Conservation (phyloP, 2,329 filamentous ascomycete species). For the Hypoxylon sp. region DNA sequence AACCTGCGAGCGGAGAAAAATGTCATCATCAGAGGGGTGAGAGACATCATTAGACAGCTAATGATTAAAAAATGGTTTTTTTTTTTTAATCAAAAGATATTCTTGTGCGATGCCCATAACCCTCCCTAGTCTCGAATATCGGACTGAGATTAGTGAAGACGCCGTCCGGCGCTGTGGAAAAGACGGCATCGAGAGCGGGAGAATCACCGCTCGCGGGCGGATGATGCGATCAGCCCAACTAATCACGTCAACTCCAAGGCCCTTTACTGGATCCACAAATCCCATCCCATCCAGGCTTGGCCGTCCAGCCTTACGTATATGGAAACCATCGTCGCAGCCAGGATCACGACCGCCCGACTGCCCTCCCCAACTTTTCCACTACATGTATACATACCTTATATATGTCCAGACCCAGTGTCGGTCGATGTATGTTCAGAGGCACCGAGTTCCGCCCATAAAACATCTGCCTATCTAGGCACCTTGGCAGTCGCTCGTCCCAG, state of each 20-base stretch:
- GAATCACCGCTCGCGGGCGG: conserved; percentile 22
- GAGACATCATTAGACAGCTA: background rate
- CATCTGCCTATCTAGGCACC: too few species aligned
- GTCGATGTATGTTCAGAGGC: conserved; percentile 14
- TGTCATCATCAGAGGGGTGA: background rate
- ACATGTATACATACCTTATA: conserved; percentile 25
- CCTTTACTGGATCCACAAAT: conserved; percentile 41
- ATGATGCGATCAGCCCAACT: conserved; percentile 44
- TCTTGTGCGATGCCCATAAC: conserved; percentile 1
- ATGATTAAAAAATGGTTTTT: conserved; percentile 2
- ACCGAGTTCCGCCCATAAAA: background rate
- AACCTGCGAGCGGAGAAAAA: background rate
- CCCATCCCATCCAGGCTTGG: conserved; percentile 26
- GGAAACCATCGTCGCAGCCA: conserved; percentile 24
- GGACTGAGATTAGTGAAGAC: conserved; percentile 22
- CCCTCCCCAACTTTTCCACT: conserved; percentile 27
- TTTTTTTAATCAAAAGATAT: background rate
- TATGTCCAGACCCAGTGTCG: conserved; percentile 10
- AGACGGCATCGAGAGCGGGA: conserved; percentile 27
- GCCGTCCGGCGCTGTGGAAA: conserved; percentile 23
- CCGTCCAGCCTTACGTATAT: conserved; percentile 32
- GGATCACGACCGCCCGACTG: conserved; percentile 28
- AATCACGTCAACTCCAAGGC: conserved; percentile 42
- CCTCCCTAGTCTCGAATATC: conserved; percentile 11
- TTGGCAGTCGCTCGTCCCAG: background rate